Evolutionary conservation across 345 rosid species (phyloP), one percentile per base, ranked within the genome.

Genomic region (Kernera saxatilis): DNA sequence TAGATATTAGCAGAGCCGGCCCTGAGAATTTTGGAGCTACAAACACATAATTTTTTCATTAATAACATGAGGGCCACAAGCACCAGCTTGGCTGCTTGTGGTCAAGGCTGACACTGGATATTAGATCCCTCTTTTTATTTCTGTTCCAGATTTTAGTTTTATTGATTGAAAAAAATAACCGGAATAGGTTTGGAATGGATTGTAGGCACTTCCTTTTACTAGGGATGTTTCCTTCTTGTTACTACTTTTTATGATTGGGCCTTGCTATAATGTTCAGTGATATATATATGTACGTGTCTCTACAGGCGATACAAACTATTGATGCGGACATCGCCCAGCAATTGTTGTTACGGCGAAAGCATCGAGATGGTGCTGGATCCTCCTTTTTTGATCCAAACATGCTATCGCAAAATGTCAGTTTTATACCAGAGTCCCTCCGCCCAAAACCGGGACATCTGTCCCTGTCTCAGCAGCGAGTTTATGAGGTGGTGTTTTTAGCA

Each of bases 381-480:
- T 56, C 93, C 40, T 83, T 77, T 66, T 89, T 84, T 71, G 99
- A 94, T 78, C 83, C 92, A 52, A 85, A 68, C 76, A 84, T 88
- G 67, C 85, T 83, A 62, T 68, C 84, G 10, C 99, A 88, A 72
- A 84, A 90, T 37, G 79, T 83, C 75, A 91, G 87, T 78, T 73
- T 80, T 45, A 78, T 91, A 15, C 95, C 99, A 2, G 98, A 94
- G 75, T 86, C 99, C 33, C 92, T 94, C 26, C 92, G 97, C 39
- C 98, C 96, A 14, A 91, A 89, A 70, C 95, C 99, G 22, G 98
- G 99, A 55, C 96, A 94, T 43, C 79, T 91, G 71, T 84, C 99
- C 19, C 50, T 79, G 39, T 84, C 98, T 76, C 97, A 91, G 67
- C 96, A 91, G 84, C 84, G 99, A 65, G 99, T 94, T 78, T 94